Conservation (phyloP, 2,329 filamentous ascomycete genomes). For the Biscogniauxia sp. region DNA sequence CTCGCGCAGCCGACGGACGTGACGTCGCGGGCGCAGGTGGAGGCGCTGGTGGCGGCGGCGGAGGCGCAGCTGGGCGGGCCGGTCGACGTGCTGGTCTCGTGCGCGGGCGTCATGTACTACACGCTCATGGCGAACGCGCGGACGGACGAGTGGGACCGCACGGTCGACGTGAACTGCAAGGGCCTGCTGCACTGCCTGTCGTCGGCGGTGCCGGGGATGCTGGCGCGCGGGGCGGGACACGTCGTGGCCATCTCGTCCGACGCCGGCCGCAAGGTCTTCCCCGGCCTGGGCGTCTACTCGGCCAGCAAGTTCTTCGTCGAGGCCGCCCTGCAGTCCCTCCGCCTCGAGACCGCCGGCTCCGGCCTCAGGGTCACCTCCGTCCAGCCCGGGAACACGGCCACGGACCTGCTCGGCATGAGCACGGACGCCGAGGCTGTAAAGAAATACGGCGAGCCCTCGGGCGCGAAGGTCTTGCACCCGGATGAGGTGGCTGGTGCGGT, state of each 20-base stretch:
- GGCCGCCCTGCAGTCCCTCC: constrained; percentile 71
- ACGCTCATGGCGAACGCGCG: constrained; percentile 80
- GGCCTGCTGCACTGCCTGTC: constrained; percentile 72
- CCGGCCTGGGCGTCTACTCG: constrained; percentile 77
- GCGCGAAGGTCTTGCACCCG: constrained; percentile 71
- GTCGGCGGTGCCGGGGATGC: constrained; percentile 68
- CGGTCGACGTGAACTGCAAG: constrained; percentile 85
- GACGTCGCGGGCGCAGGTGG: constrained; percentile 63
- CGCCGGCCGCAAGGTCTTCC: constrained; percentile 78
- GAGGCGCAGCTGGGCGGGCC: constrained; percentile 60
- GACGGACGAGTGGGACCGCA: constrained; percentile 75
- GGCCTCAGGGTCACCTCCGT: constrained; percentile 72
- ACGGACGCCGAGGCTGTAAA: constrained; percentile 74
- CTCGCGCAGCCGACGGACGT: constrained; percentile 71
- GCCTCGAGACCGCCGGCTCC: constrained; percentile 71
- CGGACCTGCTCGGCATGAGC: constrained; percentile 70
- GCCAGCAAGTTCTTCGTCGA: constrained; percentile 85
- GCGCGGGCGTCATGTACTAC: constrained; percentile 85
- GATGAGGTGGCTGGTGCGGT: constrained; percentile 72
- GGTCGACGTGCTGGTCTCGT: constrained; percentile 75
- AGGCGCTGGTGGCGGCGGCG: constrained; percentile 60
- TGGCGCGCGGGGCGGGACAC: constrained; percentile 66
- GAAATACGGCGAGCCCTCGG: constrained; percentile 73
- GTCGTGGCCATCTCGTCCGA: constrained; percentile 81
- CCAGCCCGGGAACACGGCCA: constrained; percentile 75